Percentiles rank a stretch among this genome's conserved stretches.
Conservation (phyloP, 2,329 filamentous ascomycete genomes). For the Amauroascus verrucosus region DNA sequence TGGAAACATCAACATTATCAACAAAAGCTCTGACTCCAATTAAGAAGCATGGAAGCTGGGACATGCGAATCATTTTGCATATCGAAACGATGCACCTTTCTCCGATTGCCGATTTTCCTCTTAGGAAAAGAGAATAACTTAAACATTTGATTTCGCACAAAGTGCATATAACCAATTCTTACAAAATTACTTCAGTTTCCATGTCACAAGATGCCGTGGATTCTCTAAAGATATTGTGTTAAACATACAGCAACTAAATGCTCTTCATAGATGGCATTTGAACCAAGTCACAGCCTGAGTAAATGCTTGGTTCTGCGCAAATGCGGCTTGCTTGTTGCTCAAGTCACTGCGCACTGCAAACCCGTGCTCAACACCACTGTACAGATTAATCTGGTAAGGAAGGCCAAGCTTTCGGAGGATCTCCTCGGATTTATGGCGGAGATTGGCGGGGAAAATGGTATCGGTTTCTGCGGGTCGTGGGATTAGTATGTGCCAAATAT, state of each 20-base stretch:
- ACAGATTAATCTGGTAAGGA: conserved; percentile 66
- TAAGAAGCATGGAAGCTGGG: too few species aligned
- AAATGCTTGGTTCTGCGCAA: conserved; percentile 67
- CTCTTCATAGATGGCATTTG: conserved; percentile 11
- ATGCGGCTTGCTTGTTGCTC: conserved; percentile 45
- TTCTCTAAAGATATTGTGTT: too few species aligned
- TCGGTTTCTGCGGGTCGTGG: conserved; percentile 42
- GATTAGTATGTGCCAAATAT: background rate
- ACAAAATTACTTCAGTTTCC: too few species aligned
- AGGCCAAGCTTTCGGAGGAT: conserved; percentile 44
- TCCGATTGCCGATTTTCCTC: too few species aligned
- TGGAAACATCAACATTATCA: too few species aligned
- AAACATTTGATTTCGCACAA: too few species aligned
- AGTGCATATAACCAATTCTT: too few species aligned
- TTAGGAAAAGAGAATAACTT: too few species aligned
- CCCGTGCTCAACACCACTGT: conserved; percentile 57
- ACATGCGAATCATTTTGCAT: too few species aligned
- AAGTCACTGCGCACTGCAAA: conserved; percentile 59
- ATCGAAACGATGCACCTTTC: too few species aligned
- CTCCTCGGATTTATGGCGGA: conserved; percentile 49
- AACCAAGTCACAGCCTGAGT: conserved; percentile 63
- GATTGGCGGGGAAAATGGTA: conserved; percentile 46
- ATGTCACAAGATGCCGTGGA: too few species aligned
- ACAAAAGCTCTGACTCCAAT: too few species aligned
- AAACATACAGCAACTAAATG: background rate